Percentiles rank a stretch among this genome's conserved stretches.
Conservation (phyloP, 306 rosid genomes). For the Geum urbanum region DNA sequence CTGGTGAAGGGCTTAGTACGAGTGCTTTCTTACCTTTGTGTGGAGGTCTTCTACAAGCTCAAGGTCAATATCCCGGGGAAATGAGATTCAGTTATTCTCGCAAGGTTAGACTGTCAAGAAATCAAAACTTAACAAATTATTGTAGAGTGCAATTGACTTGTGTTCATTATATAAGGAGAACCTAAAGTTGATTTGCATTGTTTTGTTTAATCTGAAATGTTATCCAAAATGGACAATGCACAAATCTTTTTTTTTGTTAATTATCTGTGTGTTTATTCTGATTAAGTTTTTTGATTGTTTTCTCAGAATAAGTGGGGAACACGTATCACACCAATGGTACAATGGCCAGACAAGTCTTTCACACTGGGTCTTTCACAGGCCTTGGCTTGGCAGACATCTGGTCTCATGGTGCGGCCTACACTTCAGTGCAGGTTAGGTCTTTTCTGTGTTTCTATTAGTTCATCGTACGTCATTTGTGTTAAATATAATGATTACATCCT, state of each 20-base stretch:
- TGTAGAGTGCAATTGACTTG: neutral
- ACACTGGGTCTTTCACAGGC: constrained; percentile 85
- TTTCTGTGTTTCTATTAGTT: neutral
- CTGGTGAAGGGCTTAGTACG: constrained; percentile 90
- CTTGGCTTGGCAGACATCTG: constrained; percentile 93
- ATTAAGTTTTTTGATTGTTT: constrained; percentile 24
- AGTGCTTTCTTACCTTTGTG: constrained; percentile 81
- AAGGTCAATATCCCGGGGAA: constrained; percentile 99
- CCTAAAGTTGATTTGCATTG: neutral
- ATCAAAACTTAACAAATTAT: neutral
- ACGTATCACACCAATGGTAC: constrained; percentile 76
- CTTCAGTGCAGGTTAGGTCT: constrained; percentile 71
- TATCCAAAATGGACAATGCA: neutral
- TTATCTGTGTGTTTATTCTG: constrained; percentile 10
- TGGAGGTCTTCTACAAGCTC: constrained; percentile 98
- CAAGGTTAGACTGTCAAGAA: constrained; percentile 59
- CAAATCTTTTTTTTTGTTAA: neutral
- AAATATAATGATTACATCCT: neutral
- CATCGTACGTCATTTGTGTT: neutral
- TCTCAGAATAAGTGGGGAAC: constrained; percentile 92
- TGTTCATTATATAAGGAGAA: neutral
- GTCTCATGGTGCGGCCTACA: constrained; percentile 91
- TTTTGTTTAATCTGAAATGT: neutral
- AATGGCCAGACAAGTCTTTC: constrained; percentile 94
- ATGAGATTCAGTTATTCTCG: constrained; percentile 95